Evolutionary conservation across 1,139 yeast genomes (phyloP).

Genomic region (Diutina pseudorugosa): DNA sequence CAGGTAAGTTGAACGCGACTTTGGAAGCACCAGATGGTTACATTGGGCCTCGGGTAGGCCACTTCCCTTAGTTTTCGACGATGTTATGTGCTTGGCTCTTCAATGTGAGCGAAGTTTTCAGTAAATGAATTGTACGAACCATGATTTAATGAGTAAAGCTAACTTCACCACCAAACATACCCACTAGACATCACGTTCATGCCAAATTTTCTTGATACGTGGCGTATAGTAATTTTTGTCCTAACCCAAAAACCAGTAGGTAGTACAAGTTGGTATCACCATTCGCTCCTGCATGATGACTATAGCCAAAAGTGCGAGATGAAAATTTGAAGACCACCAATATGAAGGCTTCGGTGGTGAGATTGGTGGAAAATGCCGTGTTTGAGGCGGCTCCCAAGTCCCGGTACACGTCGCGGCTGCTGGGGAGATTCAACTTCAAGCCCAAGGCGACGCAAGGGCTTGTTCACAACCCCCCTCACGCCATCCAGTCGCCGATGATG

Average conservation of each 20-base stretch:
- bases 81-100: too few relatives aligned
- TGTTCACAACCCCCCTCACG: conserved; percentile 25
- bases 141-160: too few relatives aligned
- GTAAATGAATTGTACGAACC: too few relatives aligned
- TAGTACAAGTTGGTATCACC: too few relatives aligned
- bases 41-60: conserved; percentile 1
- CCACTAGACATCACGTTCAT: too few relatives aligned
- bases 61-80: background rate
- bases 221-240: too few relatives aligned
- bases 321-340: background rate
- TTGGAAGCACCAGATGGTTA: background rate
- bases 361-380: conserved; percentile 1
- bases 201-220: too few relatives aligned
- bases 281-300: background rate
- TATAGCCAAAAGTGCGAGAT: background rate
- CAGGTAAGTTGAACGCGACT: background rate
- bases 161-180: too few relatives aligned
- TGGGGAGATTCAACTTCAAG: conserved; percentile 22
- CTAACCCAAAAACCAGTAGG: too few relatives aligned
- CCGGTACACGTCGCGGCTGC: background rate
- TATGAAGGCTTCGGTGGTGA: conserved; percentile 1
- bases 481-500: conserved; percentile 2
- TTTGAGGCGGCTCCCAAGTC: conserved; percentile 1
- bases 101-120: background rate
- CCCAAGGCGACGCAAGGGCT: conserved; percentile 29